phyloP scores from a whole-genome alignment of 306 rosid genomes.

The Myrica gale region DNA sequence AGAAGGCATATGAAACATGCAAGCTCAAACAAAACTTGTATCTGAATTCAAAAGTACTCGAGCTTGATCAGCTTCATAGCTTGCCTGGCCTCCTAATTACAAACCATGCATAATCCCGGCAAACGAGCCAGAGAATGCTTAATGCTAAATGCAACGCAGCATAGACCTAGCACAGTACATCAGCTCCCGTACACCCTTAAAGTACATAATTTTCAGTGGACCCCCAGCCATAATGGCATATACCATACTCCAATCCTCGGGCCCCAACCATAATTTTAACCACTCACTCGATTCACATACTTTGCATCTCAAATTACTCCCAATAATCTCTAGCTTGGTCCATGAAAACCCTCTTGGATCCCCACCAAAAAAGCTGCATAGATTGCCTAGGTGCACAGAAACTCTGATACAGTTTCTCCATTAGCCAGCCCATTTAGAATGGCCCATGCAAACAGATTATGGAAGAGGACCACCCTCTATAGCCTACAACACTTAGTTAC shows the following conservation, averaged over 20 bases:
- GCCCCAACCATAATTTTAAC: not conserved
- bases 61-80: not conserved
- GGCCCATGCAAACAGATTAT: slow-evolving; percentile 27
- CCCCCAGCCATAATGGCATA: not conserved
- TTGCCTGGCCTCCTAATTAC: not conserved
- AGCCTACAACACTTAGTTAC: slow-evolving; percentile 31
- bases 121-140: not conserved
- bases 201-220: not conserved
- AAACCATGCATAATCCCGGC: not conserved
- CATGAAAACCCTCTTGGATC: not conserved
- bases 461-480: slow-evolving; percentile 48
- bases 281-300: not conserved
- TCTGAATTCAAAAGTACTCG: not conserved
- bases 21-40: not conserved
- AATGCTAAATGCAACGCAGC: not conserved
- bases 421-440: slow-evolving; percentile 17
- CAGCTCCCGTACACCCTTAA: not conserved
- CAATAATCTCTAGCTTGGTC: not conserved
- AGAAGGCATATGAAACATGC: not conserved
- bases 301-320: not conserved
- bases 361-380: not conserved
- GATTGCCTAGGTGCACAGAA: not conserved
- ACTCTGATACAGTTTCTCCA: not conserved
- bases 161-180: not conserved
- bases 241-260: not conserved